Percentiles rank a stretch among this genome's conserved stretches.
Conservation (phyloP, 2,329 filamentous ascomycete species). For the Diaporthe velutina region DNA sequence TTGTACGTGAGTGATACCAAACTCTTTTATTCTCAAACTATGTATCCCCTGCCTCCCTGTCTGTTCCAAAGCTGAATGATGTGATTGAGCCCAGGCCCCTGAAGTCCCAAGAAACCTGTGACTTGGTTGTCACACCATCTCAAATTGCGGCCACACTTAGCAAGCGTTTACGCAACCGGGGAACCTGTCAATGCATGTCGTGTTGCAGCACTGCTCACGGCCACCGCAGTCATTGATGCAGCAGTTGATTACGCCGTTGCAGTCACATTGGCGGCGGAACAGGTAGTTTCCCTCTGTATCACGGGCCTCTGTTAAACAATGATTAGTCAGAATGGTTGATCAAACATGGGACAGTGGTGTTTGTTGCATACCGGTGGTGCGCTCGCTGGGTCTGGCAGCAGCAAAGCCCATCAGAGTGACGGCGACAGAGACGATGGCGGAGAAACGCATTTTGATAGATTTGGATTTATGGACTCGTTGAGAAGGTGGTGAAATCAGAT, state of each 20-base stretch:
- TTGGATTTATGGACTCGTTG: background rate
- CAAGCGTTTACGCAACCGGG: background rate
- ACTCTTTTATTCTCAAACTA: background rate
- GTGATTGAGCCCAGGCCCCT: too few species aligned
- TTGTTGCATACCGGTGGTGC: background rate
- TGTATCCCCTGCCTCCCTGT: too few species aligned
- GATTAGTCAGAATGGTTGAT: background rate
- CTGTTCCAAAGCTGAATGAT: too few species aligned
- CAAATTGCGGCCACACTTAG: background rate
- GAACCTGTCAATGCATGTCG: conserved; percentile 4
- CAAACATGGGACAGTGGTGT: background rate
- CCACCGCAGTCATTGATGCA: conserved; percentile 18
- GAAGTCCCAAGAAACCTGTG: background rate
- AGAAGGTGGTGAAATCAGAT: too few species aligned
- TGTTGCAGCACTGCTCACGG: conserved; percentile 11
- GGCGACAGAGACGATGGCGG: conserved; percentile 8
- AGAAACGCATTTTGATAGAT: background rate
- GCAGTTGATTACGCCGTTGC: background rate
- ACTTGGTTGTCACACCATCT: background rate
- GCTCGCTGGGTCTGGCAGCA: conserved; percentile 5
- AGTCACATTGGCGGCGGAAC: conserved; percentile 5
- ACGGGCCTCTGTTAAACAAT: background rate
- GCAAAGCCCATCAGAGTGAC: background rate
- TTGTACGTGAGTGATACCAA: background rate
- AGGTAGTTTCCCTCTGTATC: background rate